Percentiles rank a stretch among this genome's conserved stretches.
phyloP scores from a whole-genome alignment of 2,329 filamentous ascomycete species.

The Penicillium sp. region DNA sequence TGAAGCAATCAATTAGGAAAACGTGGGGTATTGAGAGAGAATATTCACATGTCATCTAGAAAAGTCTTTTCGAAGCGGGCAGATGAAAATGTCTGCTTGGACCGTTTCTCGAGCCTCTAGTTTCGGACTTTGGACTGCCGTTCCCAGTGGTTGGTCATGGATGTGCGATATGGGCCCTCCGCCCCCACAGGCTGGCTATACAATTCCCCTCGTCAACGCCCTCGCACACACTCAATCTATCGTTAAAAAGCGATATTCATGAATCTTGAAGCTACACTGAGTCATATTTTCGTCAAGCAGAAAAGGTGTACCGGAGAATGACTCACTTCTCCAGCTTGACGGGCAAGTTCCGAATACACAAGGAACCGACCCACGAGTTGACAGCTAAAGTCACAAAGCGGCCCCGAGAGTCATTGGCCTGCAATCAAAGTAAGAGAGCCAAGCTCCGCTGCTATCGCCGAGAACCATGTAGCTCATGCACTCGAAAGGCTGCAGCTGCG shows the following conservation, averaged over 20 bases:
- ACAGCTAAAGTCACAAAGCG: neutral
- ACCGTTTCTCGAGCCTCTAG: too few relatives aligned
- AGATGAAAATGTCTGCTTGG: too few relatives aligned
- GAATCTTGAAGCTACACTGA: neutral
- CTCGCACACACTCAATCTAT: neutral
- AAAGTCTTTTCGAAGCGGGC: too few relatives aligned
- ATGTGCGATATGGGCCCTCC: neutral
- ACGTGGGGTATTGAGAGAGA: too few relatives aligned
- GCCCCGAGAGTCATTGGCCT: neutral
- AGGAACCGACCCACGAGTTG: neutral
- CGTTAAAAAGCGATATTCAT: neutral
- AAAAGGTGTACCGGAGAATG: neutral
- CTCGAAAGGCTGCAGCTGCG: neutral
- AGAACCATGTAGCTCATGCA: neutral
- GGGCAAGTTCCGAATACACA: neutral
- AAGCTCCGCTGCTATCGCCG: neutral
- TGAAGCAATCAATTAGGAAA: too few relatives aligned
- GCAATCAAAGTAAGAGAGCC: neutral
- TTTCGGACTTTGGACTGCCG: too few relatives aligned
- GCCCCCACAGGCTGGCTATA: neutral
- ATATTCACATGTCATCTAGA: too few relatives aligned
- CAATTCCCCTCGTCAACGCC: neutral
- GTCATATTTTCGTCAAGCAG: neutral
- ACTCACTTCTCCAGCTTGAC: neutral
- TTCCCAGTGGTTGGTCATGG: neutral